Evolutionary conservation across 2,329 filamentous ascomycete genomes (phyloP).

Genomic region (Gaeumannomyces tritici): DNA sequence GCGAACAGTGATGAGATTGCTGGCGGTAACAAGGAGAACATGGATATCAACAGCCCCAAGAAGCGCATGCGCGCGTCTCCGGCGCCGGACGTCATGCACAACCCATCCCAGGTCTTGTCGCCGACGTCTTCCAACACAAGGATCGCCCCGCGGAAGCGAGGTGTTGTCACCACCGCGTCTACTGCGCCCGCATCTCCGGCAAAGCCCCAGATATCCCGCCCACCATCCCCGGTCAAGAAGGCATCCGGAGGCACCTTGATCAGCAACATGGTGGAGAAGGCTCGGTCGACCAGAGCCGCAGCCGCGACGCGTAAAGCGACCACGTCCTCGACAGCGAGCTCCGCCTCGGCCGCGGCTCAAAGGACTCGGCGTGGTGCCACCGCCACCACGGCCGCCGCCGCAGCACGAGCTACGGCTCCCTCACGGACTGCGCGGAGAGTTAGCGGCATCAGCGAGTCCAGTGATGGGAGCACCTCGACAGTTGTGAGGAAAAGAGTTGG

Average conservation of each 20-base stretch:
- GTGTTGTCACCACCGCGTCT: constrained; percentile 8
- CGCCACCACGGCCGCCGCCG: constrained; percentile 24
- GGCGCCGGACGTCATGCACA: constrained; percentile 29
- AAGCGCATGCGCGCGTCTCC: constrained; percentile 44
- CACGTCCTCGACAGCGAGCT: constrained; percentile 32
- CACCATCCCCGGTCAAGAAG: constrained; percentile 55
- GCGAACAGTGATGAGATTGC: constrained; percentile 50
- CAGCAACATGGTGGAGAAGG: constrained; percentile 50
- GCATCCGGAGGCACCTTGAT: constrained; percentile 34
- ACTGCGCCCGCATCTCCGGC: constrained; percentile 35
- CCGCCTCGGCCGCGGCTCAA: constrained; percentile 21
- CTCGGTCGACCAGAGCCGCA: constrained; percentile 44
- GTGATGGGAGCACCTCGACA: constrained; percentile 54
- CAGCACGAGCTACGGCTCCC: constrained; percentile 26
- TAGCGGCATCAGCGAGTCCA: constrained; percentile 54
- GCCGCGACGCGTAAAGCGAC: constrained; percentile 33
- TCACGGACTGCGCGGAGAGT: constrained; percentile 41
- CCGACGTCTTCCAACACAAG: constrained; percentile 76
- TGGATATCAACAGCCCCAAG: constrained; percentile 54
- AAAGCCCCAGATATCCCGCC: constrained; percentile 48
- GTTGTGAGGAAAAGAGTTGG: constrained; percentile 44
- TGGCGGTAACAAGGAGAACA: constrained; percentile 70
- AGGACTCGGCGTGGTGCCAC: constrained; percentile 21
- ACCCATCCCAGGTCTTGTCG: constrained; percentile 59
- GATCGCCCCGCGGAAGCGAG: constrained; percentile 44